Evolutionary conservation across 164 flowering plant genomes (phyloP).

Genomic region (Magnolia officinalis): DNA sequence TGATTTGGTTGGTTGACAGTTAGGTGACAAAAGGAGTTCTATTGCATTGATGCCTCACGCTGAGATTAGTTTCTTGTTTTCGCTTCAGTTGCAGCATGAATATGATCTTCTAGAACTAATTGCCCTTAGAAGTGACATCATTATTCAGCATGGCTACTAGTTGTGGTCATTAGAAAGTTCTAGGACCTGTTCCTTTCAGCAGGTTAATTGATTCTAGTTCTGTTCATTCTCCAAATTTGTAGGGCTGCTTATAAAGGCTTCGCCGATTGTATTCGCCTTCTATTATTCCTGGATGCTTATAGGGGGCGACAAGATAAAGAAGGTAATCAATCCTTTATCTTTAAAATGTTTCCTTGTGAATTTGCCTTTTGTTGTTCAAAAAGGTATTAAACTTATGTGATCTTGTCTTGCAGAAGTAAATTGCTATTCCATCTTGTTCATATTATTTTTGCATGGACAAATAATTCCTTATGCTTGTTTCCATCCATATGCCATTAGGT

Average conservation of each 20-base stretch:
- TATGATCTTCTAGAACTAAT: neutral
- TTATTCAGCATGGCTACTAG: neutral
- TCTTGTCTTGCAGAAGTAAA: neutral
- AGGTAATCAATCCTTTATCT: constrained; percentile 43
- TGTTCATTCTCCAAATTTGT: constrained; percentile 19
- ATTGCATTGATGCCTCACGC: neutral
- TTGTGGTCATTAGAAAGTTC: neutral
- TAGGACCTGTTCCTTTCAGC: neutral
- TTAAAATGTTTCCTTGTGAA: neutral
- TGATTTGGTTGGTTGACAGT: neutral
- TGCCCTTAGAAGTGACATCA: neutral
- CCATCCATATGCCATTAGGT: constrained; percentile 40
- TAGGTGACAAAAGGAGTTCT: neutral
- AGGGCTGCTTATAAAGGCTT: constrained; percentile 99
- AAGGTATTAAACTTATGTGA: neutral
- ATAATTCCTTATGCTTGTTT: neutral
- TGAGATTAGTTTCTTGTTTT: neutral
- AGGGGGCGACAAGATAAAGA: constrained; percentile 91
- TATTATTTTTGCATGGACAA: neutral
- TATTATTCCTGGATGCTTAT: constrained; percentile 82
- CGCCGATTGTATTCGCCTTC: constrained; percentile 93
- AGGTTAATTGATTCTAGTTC: constrained; percentile 3
- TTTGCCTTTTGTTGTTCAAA: neutral
- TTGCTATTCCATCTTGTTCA: neutral
- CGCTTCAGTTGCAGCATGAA: neutral